Conservation (phyloP, 192 early-diverging fungal genomes). For the Mortierella antarctica region DNA sequence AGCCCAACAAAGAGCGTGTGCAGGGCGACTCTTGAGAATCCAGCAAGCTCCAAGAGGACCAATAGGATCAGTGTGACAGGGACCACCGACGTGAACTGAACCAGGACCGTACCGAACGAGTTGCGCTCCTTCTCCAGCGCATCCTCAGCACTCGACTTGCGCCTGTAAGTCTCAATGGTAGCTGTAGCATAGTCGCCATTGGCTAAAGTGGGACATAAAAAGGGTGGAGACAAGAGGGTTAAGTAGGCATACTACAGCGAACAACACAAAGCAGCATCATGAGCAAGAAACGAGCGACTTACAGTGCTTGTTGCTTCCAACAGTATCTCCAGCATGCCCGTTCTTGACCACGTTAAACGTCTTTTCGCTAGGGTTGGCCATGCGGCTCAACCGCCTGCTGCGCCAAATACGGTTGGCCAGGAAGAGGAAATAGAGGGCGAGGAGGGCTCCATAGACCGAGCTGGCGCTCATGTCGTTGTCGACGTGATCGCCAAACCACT, state of each 20-base stretch:
- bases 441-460: conserved; percentile 30
- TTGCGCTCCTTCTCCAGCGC: conserved; percentile 16
- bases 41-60: conserved; percentile 22
- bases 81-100: conserved; percentile 30
- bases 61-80: conserved; percentile 27
- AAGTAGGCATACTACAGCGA: not conserved
- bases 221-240: not conserved
- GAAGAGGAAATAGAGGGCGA: conserved; percentile 29
- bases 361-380: conserved; percentile 21
- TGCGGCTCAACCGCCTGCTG: not conserved
- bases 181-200: conserved; percentile 3
- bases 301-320: not conserved
- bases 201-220: conserved; percentile 3
- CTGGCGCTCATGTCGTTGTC: conserved; percentile 6
- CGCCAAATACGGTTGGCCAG: conserved; percentile 31
- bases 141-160: conserved; percentile 19
- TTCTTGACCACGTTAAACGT: conserved; percentile 24
- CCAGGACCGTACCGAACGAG: conserved; percentile 18
- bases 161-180: conserved; percentile 27
- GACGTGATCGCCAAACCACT: conserved; percentile 11
- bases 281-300: not conserved
- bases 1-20: conserved; percentile 30
- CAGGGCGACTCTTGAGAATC: conserved; percentile 20
- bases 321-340: not conserved
- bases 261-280: not conserved